Evolutionary conservation across 495 filamentous ascomycete species (phyloP), one percentile per base, ranked within the genome.

Genomic region (Pyrenula aspistea): DNA sequence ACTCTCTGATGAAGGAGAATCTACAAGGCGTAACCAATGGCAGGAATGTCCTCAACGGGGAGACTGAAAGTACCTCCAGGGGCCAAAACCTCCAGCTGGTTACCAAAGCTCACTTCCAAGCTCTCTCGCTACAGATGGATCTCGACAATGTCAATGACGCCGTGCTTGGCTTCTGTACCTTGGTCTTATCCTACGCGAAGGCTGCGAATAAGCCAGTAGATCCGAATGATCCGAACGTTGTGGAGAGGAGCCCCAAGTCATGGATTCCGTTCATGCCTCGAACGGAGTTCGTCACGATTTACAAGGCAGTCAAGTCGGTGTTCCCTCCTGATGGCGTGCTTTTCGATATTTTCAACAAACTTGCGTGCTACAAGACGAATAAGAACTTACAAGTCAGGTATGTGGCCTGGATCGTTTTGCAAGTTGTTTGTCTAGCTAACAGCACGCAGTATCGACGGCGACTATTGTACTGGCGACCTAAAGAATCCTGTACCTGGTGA

Each of bases 131-230:
- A 19, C 53, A 55, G n/a, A 54, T 64, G 25, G n/a, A 47, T n/a
- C 1, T 12, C 12, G 25, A 54, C 25, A 55, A 25, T 3, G 53
- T 64, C 23, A 64, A 55, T 19, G 56, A 47, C 31, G 62, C 61
- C 24, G 53, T 56, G 31, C 60, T 64, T 52, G 62, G 57, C 2
- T 64, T 64, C 51, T 62, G 53, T 42, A 59, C 60, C 10, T 24
- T 64, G 0, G 52, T 63, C 21, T 22, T 64, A 8, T 62, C 62
- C 15, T 64, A 62, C 23, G 61, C 58, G 12, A 64, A 64, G 23
- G 49, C 0, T 1, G 61, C 61, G 8, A 60, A n/a, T 3, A n/a
- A n/a, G n/a, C n/a, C n/a, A n/a, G n/a, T n/a, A n/a, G n/a, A n/a
- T n/a, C n/a, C n/a, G n/a, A n/a, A n/a, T n/a, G n/a, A n/a, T n/a